Percentiles rank a stretch among this genome's conserved stretches.
Evolutionary conservation across 805 yeast species (phyloP).

Genomic region (Zygosaccharomyces lentus): DNA sequence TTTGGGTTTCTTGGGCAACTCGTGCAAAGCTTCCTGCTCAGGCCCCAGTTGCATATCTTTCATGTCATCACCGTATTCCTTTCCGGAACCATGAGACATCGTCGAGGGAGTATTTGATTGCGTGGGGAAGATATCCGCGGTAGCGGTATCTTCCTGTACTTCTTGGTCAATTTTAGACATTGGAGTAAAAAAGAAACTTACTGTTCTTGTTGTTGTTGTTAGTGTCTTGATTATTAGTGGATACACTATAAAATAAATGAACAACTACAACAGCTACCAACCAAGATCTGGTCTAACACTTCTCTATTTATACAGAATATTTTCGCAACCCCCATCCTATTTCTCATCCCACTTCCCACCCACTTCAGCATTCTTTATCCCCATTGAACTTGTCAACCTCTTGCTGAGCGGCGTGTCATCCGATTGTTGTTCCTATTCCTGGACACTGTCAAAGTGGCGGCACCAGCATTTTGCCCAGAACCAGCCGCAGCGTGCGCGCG

Average conservation of each 20-base stretch:
- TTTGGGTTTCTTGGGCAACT: slow-evolving; percentile 35
- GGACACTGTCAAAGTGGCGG: neutral
- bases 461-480: neutral
- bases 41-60: slow-evolving; percentile 16
- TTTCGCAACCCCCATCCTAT: neutral
- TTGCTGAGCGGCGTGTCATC: neutral
- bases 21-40: slow-evolving; percentile 13
- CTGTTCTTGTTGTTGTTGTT: slow-evolving; percentile 7
- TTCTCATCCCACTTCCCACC: neutral
- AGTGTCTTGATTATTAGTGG: slow-evolving; percentile 6
- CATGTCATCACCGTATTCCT: slow-evolving; percentile 27
- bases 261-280: neutral
- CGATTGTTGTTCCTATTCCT: neutral
- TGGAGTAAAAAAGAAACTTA: neutral
- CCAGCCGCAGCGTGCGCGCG: neutral
- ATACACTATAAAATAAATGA: neutral
- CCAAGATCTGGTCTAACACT: neutral
- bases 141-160: neutral
- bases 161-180: neutral
- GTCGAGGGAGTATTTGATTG: slow-evolving; percentile 19
- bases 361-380: neutral
- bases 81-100: slow-evolving; percentile 29
- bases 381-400: neutral
- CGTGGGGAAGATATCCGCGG: slow-evolving; percentile 15
- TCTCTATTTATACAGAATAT: slow-evolving; percentile 11